A percentile compares a stretch with the other conserved stretches of the same genome.
Conservation (phyloP, 495 filamentous ascomycete genomes). For the Viridothelium virens region DNA sequence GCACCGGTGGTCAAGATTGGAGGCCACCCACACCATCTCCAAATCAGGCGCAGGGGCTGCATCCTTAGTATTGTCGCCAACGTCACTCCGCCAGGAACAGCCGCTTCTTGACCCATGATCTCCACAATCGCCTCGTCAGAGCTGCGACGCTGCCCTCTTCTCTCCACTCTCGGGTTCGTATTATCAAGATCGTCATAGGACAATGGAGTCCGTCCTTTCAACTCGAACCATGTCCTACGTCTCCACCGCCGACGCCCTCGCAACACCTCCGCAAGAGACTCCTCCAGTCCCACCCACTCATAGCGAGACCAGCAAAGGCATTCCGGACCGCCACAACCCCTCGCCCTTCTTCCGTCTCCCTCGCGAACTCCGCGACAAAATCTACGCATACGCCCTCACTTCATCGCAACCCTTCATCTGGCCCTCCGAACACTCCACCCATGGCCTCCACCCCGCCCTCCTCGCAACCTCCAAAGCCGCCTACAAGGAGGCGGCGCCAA, state of each 20-base stretch:
- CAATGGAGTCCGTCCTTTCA: slow-evolving; percentile 25
- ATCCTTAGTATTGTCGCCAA: neutral
- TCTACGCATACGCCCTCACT: slow-evolving; percentile 33
- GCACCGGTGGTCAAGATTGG: no score
- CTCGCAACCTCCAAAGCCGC: slow-evolving; percentile 19
- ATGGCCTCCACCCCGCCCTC: slow-evolving; percentile 18
- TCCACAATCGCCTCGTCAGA: neutral
- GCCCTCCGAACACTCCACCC: slow-evolving; percentile 15
- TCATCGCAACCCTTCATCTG: slow-evolving; percentile 27
- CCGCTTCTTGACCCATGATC: neutral
- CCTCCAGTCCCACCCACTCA: slow-evolving; percentile 16
- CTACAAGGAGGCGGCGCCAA: slow-evolving; percentile 18
- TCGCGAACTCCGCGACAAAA: slow-evolving; percentile 33
- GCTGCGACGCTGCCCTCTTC: neutral
- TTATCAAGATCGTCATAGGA: neutral
- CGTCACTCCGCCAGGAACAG: slow-evolving; percentile 5
- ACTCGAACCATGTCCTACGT: slow-evolving; percentile 28
- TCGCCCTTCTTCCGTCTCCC: slow-evolving; percentile 33
- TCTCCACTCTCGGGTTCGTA: neutral
- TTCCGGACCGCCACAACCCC: slow-evolving; percentile 13
- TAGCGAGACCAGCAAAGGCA: neutral
- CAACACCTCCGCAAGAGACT: slow-evolving; percentile 2
- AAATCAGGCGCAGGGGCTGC: neutral
- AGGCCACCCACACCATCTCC: neutral
- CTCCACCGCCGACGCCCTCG: slow-evolving; percentile 17